These are phyloP conservation scores for Aspergillus ochraceus DNA, from an alignment of 2,329 filamentous ascomycete genomes.

Conservation along the genomic window DNA sequence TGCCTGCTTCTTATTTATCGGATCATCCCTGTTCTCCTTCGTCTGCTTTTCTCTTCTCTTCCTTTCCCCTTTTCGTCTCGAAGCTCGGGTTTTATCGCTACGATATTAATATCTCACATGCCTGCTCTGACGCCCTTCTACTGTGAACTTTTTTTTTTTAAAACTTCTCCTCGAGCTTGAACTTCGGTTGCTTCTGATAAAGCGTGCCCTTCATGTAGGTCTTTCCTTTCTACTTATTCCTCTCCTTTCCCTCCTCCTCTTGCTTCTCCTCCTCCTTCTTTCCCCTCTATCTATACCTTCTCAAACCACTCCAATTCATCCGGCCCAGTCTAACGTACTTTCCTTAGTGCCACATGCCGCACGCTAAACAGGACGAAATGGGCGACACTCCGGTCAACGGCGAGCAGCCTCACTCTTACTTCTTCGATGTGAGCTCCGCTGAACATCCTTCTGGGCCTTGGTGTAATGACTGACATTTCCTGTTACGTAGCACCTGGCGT, in stretches of 20 bases:
- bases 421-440: slow-evolving; percentile 38
- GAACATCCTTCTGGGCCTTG: neutral
- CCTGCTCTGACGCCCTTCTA: neutral
- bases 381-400: slow-evolving; percentile 52
- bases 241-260: neutral
- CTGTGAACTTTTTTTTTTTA: neutral
- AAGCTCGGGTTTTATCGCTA: neutral
- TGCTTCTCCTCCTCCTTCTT: neutral
- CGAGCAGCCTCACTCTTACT: slow-evolving; percentile 50
- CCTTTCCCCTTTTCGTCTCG: neutral
- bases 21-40: neutral
- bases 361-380: slow-evolving; percentile 50
- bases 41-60: slow-evolving; percentile 3
- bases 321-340: neutral
- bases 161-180: neutral
- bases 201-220: neutral
- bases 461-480: slow-evolving; percentile 18
- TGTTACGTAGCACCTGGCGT: slow-evolving; percentile 69
- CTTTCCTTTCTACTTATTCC: neutral
- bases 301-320: neutral
- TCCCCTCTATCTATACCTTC: neutral
- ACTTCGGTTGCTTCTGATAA: neutral
- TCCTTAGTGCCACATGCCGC: slow-evolving; percentile 43
- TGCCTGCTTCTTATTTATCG: too few species aligned
- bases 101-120: neutral